Base-by-base conservation (phyloP, 306 rosid species). In the Phaseolus lunatus region DNA sequence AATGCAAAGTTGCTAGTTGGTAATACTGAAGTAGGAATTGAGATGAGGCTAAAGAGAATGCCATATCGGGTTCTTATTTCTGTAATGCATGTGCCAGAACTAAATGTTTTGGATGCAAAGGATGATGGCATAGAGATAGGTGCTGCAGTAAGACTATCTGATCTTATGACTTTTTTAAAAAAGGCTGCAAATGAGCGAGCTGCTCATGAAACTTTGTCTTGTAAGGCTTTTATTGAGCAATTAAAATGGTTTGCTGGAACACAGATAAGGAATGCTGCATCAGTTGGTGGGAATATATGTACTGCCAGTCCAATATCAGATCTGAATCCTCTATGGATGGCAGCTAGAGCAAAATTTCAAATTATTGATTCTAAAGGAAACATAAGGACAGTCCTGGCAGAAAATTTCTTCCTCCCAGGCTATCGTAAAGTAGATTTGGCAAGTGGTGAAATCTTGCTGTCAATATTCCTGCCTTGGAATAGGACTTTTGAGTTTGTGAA, bases 231-330 rank as follows among this genome's bases (percentile, higher is more conserved):
- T 47, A 72, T 90, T 31, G 97, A 92, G 84, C 98, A 95, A 77
- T 84, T 95, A 79, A 92, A 92, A 88, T 95, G 98, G 98, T 95
- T 95, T 84, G 98, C 98, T 79, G 98, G 98, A 81, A 84, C 85
- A 53, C 97, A 95, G 85, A 90, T 95, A 70, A 89, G 88, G 86
- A 95, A 95, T 84, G 98, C 81, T 76, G 96, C 96, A 31, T 90
- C 96, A 33, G 86, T 95, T 49, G 98, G 98, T 75, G 98, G 98
- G 49, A 95, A 95, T 81, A 85, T 95, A 75, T 95, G 98, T 70
- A 95, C 97, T 57, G 98, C 97, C 63, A 95, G 98, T 86, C 98
- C 98, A 45, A 95, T 95, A 88, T 95, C 98, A 26, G 98, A 95
- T 75, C 83, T 95, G 82, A 95, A 95, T 87, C 98, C 97, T 61